Evolutionary conservation across 495 filamentous ascomycete genomes (phyloP).

Genomic region (Penicillium simplicissimum): DNA sequence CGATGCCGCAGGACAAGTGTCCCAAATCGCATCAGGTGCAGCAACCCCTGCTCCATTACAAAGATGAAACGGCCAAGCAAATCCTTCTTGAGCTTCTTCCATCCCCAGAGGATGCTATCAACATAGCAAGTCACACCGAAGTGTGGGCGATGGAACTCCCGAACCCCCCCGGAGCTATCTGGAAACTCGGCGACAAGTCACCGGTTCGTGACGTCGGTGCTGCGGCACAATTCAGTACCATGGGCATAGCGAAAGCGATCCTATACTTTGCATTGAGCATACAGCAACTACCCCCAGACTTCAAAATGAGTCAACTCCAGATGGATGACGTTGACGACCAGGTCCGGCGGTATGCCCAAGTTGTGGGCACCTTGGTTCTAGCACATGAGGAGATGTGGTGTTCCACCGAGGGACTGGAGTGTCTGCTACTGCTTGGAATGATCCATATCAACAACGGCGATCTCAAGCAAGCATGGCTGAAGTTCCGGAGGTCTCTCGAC

Average conservation of each 20-base stretch:
- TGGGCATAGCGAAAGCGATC: neutral
- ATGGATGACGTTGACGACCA: neutral
- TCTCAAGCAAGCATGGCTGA: neutral
- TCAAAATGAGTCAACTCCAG: neutral
- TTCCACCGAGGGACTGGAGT: neutral
- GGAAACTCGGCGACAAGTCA: neutral
- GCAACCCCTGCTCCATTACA: neutral
- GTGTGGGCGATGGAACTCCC: neutral
- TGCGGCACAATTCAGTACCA: neutral
- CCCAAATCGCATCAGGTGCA: neutral
- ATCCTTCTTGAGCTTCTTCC: neutral
- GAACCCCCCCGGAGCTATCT: neutral
- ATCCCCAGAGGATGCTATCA: neutral
- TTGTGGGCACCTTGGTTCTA: neutral
- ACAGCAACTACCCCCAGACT: neutral
- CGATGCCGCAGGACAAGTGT: neutral
- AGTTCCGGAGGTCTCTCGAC: neutral
- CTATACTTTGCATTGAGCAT: neutral
- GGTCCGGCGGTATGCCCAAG: neutral
- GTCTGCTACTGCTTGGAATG: neutral
- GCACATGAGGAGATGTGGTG: neutral
- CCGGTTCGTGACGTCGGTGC: neutral
- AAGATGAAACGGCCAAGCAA: neutral
- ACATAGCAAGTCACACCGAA: neutral
- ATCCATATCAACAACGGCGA: neutral